Evolutionary conservation across 306 rosid species (phyloP).

Genomic region (Astragalus glycyphyllos): DNA sequence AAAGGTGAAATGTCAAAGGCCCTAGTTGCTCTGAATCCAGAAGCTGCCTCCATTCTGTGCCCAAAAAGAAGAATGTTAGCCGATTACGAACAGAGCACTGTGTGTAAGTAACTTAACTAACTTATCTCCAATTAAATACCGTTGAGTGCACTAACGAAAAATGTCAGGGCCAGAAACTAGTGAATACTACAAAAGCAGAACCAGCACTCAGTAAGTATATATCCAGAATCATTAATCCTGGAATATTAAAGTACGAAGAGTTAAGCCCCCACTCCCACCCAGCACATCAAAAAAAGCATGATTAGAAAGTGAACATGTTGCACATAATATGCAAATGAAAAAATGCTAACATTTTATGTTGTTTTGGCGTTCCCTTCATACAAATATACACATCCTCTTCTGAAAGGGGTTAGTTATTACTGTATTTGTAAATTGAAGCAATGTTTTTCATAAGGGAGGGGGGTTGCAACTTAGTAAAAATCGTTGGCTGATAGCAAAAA

Average conservation of each 20-base stretch:
- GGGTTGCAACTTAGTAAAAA: no score
- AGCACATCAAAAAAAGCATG: neutral
- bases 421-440: slow-evolving; percentile 23
- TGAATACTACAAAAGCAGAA: slow-evolving; percentile 5
- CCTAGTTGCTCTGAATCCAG: slow-evolving; percentile 74
- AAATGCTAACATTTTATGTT: slow-evolving; percentile 34
- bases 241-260: neutral
- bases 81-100: slow-evolving; percentile 92
- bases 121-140: slow-evolving; percentile 40
- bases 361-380: slow-evolving; percentile 51
- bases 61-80: slow-evolving; percentile 89
- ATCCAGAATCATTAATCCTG: slow-evolving; percentile 38
- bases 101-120: slow-evolving; percentile 73
- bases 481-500: no score
- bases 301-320: slow-evolving; percentile 8
- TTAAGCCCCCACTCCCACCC: neutral
- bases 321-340: slow-evolving; percentile 18
- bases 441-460: neutral
- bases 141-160: no score
- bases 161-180: neutral
- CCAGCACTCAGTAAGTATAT: neutral
- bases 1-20: slow-evolving; percentile 90
- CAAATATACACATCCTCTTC: slow-evolving; percentile 94
- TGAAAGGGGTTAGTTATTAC: slow-evolving; percentile 76
- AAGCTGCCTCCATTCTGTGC: slow-evolving; percentile 78